phyloP scores from a whole-genome alignment of 23 red algal genomes.

The Gracilariopsis chorda region DNA sequence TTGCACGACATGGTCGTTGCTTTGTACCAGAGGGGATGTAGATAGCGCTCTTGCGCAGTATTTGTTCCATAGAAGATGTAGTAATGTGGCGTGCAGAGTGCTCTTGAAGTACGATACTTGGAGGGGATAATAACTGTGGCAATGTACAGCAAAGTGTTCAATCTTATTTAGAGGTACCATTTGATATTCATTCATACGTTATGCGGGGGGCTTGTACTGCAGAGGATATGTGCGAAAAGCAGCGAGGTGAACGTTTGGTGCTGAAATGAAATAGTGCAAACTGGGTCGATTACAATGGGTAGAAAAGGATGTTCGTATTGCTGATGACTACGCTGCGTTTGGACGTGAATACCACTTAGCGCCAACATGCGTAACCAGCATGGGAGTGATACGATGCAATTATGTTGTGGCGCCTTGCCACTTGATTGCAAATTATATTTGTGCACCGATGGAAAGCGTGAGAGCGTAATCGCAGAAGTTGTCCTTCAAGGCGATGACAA shows the following conservation, averaged over 20 bases:
- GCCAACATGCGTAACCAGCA: constrained; percentile 98
- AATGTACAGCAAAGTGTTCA: constrained; percentile 90
- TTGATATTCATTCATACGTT: constrained; percentile 76
- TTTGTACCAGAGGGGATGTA: constrained; percentile 63
- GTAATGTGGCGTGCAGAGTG: constrained; percentile 69
- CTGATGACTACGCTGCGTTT: constrained; percentile 79
- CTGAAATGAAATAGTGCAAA: constrained; percentile 75
- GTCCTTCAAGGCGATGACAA: constrained; percentile 81
- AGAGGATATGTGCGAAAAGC: constrained; percentile 93
- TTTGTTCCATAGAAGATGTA: constrained; percentile 80
- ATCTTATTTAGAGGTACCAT: constrained; percentile 89
- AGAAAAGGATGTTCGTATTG: constrained; percentile 83
- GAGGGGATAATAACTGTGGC: constrained; percentile 87
- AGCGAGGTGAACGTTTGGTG: constrained; percentile 86
- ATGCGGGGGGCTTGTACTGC: constrained; percentile 66
- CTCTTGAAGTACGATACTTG: constrained; percentile 87
- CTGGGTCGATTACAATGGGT: constrained; percentile 90
- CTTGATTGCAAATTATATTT: constrained; percentile 87
- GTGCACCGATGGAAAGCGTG: constrained; percentile 94
- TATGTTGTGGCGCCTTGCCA: constrained; percentile 55
- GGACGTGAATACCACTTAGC: constrained; percentile 89
- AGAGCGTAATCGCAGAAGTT: constrained; percentile 75
- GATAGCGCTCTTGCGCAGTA: constrained; percentile 92
- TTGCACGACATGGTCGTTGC: constrained; percentile 74
- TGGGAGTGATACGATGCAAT: constrained; percentile 98